Evolutionary conservation across 257 asterid species (phyloP).

Genomic region (Solanum piurae): DNA sequence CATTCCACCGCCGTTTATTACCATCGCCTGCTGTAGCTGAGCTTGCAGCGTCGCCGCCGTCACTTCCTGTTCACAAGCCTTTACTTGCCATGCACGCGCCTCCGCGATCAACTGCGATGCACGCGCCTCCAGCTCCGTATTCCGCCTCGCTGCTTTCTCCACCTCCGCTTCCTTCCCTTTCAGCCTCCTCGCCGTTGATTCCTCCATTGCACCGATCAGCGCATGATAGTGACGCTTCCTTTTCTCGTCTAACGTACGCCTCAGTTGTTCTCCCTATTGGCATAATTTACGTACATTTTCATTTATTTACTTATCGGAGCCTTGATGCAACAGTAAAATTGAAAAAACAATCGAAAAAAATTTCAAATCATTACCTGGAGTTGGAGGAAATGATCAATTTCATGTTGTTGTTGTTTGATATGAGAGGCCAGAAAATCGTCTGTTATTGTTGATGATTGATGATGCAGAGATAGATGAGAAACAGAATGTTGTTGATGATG

Average conservation of each 20-base stretch:
- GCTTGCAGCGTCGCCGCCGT: constrained; percentile 29
- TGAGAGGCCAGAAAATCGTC: constrained; percentile 17
- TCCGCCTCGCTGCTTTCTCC: constrained; percentile 24
- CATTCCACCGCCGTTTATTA: neutral
- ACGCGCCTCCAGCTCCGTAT: constrained; percentile 21
- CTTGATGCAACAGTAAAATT: neutral
- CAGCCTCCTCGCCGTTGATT: constrained; percentile 14
- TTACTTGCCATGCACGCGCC: constrained; percentile 28
- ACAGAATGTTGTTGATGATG: constrained; percentile 3
- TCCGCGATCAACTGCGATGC: constrained; percentile 21
- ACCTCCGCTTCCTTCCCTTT: constrained; percentile 28
- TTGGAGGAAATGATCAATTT: constrained; percentile 17
- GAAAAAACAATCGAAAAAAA: neutral
- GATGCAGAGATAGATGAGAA: constrained; percentile 26
- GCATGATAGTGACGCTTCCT: constrained; percentile 18
- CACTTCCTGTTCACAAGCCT: constrained; percentile 22
- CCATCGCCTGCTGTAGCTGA: constrained; percentile 27
- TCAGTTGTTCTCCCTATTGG: constrained; percentile 24
- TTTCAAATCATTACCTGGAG: constrained; percentile 1
- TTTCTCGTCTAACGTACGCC: constrained; percentile 29
- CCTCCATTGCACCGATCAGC: constrained; percentile 21
- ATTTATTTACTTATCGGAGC: too few relatives aligned
- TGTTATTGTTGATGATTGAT: constrained; percentile 7
- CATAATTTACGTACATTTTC: neutral
- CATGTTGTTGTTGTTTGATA: constrained; percentile 21